Evolutionary conservation across 371 early-diverging fungal genomes (phyloP).

Genomic region (Saksenaea oblongispora): DNA sequence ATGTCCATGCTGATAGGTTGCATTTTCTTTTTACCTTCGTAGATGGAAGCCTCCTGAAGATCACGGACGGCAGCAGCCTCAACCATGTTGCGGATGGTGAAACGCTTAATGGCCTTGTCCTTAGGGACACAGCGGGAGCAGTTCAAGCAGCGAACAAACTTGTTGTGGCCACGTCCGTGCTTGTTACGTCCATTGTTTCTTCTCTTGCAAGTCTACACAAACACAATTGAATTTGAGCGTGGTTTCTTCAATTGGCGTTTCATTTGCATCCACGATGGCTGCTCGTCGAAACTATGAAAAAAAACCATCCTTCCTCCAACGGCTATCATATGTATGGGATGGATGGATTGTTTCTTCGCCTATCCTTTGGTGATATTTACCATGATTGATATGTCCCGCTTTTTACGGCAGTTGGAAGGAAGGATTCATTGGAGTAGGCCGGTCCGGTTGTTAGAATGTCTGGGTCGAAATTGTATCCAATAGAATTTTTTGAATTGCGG

Average conservation of each 20-base stretch:
- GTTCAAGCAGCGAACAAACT: conserved; percentile 98
- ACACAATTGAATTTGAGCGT: not conserved
- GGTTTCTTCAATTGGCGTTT: not conserved
- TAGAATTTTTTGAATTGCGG: not conserved
- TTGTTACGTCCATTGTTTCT: conserved; percentile 99
- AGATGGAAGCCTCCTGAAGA: conserved; percentile 95
- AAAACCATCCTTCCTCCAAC: not conserved
- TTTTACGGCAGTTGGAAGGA: conserved; percentile 5
- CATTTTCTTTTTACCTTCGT: conserved; percentile 72
- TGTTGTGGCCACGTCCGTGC: conserved; percentile 98
- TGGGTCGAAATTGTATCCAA: conserved; percentile 1
- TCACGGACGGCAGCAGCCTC: conserved; percentile 98
- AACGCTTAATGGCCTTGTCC: conserved; percentile 99
- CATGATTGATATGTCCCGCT: conserved; percentile 4
- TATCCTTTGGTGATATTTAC: not conserved
- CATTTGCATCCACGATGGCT: not conserved
- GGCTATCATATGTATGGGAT: not conserved
- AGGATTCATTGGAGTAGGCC: not conserved
- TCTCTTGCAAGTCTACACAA: conserved; percentile 89
- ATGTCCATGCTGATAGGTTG: no score
- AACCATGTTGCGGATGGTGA: conserved; percentile 97
- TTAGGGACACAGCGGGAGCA: conserved; percentile 98
- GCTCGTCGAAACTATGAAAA: not conserved
- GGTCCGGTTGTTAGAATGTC: conserved; percentile 5
- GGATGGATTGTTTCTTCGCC: not conserved